Percentiles rank a stretch among this genome's conserved stretches.
Conservation (phyloP, 768 basidiomycete genomes). For the Tephrocybe sp. region DNA sequence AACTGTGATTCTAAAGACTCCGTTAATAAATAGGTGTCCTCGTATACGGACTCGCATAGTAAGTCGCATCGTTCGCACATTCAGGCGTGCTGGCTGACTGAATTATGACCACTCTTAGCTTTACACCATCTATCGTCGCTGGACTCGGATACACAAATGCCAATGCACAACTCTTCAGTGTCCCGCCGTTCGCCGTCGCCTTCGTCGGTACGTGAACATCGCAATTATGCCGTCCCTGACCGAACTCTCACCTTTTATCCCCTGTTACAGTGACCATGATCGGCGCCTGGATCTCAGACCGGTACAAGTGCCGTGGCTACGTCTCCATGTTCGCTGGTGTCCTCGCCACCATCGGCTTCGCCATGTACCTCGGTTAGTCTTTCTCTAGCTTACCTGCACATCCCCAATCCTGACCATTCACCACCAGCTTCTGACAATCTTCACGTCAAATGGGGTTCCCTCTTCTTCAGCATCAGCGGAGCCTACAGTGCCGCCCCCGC, state of each 20-base stretch:
- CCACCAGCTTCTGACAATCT: conserved; percentile 36
- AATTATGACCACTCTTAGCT: conserved; percentile 43
- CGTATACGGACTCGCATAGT: conserved; percentile 53
- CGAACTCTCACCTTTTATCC: background rate
- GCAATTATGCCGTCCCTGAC: background rate
- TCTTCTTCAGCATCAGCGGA: conserved; percentile 56
- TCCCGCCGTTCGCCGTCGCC: conserved; percentile 53
- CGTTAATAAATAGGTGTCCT: conserved; percentile 31
- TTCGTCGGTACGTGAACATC: conserved; percentile 38
- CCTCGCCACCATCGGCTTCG: conserved; percentile 48
- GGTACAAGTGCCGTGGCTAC: conserved; percentile 49
- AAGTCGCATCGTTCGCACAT: conserved; percentile 18
- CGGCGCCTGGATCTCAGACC: conserved; percentile 52
- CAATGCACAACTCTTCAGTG: conserved; percentile 61
- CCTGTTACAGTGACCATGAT: conserved; percentile 36
- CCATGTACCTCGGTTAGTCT: conserved; percentile 51
- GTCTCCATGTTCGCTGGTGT: conserved; percentile 43
- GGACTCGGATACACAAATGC: conserved; percentile 57
- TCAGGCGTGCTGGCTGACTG: background rate
- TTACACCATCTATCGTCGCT: conserved; percentile 71
- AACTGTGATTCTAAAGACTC: background rate
- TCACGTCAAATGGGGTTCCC: conserved; percentile 48
- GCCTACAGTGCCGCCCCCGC: conserved; percentile 55
- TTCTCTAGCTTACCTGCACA: background rate
- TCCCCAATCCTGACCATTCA: background rate